Evolutionary conservation across 169 alveolate species (phyloP), one percentile per base, ranked within the genome.

Genomic region (Eimeria brunetti): DNA sequence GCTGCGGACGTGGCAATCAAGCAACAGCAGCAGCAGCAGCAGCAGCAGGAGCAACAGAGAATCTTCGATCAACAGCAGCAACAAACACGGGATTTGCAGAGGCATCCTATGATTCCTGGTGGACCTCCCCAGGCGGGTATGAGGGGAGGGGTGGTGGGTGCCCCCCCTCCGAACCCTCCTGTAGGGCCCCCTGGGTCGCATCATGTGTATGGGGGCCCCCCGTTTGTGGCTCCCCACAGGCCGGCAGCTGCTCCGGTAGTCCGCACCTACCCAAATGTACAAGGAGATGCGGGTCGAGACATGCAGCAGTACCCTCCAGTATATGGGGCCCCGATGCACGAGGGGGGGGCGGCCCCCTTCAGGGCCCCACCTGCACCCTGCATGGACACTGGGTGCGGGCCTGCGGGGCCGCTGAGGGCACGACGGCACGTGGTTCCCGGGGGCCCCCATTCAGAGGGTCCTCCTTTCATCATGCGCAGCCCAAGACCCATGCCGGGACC

Each of bases 21-120:
- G 64, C 69, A 78, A 67, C 88, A 78, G 88, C 58, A 78, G 38
- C 88, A 78, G 88, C 88, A 78, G 88, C 88, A 78, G 88, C 58
- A 46, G 58, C 69, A 78, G 88, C 88, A 78, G 86, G 58, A 76
- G 62, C 88, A 78, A 41, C 88, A 78, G 64, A 73, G 83, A 53
- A 22, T 78, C 62, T 78, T 16, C 44, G 88, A 78, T n/a, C 88
- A 78, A 38, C 88, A 78, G 41, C 88, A 78, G 30, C 88, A 78
- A n/a, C 83, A 73, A 41, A 14, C 83, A 3, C 33, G 67, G 88
- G 88, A 30, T 1, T 18, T 49, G 64, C 88, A 78, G 88, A 78
- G 88, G 44, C 88, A 78, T 2, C 88, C 58, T 0, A 78, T 78
- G 64, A 49, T 41, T 36, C 41, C 58, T 12, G 88, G 88, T 27